Base-by-base conservation (phyloP, 345 rosid species). In the Gossypium raimondii region DNA sequence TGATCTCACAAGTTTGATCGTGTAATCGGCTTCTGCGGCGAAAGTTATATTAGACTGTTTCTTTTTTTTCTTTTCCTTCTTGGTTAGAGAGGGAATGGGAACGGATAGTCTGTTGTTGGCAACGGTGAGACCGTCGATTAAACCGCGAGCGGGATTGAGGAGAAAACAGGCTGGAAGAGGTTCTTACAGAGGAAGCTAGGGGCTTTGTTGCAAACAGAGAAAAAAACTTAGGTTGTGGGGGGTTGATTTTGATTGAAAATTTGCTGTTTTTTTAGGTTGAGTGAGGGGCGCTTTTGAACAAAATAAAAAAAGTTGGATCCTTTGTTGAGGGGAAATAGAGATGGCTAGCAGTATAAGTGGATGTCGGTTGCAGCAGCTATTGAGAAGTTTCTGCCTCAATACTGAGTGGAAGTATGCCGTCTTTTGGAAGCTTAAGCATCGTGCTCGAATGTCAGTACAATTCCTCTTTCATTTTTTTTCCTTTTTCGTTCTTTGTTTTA, bases 101-200 rank as follows among this genome's bases (percentile, higher is more conserved):
- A 85, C 78, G 83, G 87, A 88, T 84, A 86, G 88, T 76, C 81
- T 94, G 70, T 82, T 93, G 73, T 87, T 85, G 85, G 90, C 85
- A 59, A 90, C 93, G 72, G 90, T 87, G 77, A 96, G 94, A 75
- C 98, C 93, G 67, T 92, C 94, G 67, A 85, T 90, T 84, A 92
- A 92, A 76, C 89, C 89, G 73, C 84, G 93, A 70, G 93, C 95
- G 14, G 97, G 93, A 73, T 85, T 94, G 71, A 81, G 97, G 86
- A 90, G 93, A 68, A 88, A 94, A 62, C 97, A 94, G 82, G 98
- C 98, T 9, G 98, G 98, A 29, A 84, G 98, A 90, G 97, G 98
- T 72, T 92, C 97, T 14, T 94, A 94, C 78, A 83, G 98, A 82
- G 98, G 94, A 76, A 90, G 98, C 77, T 94, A 94, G 97, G 79